Evolutionary conservation across 2,329 filamentous ascomycete genomes (phyloP).

Genomic region (Colletotrichum camelliae): DNA sequence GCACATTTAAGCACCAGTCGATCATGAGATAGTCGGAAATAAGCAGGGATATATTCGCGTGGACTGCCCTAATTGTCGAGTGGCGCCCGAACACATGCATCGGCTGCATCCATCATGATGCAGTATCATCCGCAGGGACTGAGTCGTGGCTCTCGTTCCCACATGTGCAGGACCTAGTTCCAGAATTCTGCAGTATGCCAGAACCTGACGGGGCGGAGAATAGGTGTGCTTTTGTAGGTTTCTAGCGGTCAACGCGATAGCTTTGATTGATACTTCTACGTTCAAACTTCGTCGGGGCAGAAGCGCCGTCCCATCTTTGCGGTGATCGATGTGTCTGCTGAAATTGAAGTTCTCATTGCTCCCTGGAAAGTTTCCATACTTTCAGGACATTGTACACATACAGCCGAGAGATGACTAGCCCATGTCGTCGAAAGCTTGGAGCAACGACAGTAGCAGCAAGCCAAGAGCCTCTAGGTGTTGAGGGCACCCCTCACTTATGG

Average conservation of each 20-base stretch:
- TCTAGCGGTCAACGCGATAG: background rate
- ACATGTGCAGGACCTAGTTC: background rate
- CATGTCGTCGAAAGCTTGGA: background rate
- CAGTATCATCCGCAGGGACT: background rate
- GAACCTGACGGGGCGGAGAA: no score
- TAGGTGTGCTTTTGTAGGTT: background rate
- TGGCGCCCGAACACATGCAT: slow-evolving; percentile 5
- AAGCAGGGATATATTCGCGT: background rate
- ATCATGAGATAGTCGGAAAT: background rate
- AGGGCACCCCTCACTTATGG: background rate
- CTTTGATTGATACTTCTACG: background rate
- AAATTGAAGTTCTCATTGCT: background rate
- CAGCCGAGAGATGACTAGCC: background rate
- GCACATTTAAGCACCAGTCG: background rate
- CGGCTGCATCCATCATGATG: background rate
- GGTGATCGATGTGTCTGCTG: background rate
- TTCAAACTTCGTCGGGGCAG: background rate
- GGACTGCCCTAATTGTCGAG: background rate
- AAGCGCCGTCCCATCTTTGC: background rate
- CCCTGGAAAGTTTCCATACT: background rate
- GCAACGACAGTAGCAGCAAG: background rate
- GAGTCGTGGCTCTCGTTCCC: background rate
- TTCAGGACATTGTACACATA: background rate
- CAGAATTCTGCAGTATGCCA: background rate
- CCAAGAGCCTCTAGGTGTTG: background rate